phyloP scores from a whole-genome alignment of 2,329 filamentous ascomycete genomes.

The Verticillium tricorpus region DNA sequence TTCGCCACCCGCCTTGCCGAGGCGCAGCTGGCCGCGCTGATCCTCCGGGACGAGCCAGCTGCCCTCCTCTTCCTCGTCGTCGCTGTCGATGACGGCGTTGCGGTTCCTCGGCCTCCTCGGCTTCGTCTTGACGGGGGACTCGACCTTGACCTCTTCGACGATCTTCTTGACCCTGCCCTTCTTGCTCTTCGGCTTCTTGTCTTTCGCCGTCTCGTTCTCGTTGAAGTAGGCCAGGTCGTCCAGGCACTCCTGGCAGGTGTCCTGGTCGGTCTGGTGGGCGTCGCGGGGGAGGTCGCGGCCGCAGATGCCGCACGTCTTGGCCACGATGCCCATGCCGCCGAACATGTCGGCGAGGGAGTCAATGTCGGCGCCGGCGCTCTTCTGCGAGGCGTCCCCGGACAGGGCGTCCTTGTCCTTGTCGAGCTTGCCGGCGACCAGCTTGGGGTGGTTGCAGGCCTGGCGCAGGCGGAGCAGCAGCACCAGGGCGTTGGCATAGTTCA shows the following conservation, averaged over 20 bases:
- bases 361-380: conserved; percentile 58
- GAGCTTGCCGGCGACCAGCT: conserved; percentile 79
- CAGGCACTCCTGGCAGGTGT: conserved; percentile 68
- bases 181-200: conserved; percentile 33
- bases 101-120: conserved; percentile 41
- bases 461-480: conserved; percentile 85
- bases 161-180: conserved; percentile 21
- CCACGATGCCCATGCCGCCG: conserved; percentile 72
- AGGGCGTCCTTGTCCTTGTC: conserved; percentile 85
- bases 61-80: conserved; percentile 65
- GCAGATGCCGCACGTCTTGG: conserved; percentile 80
- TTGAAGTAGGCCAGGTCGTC: conserved; percentile 65
- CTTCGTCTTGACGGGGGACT: conserved; percentile 15
- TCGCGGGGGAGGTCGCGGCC: conserved; percentile 60
- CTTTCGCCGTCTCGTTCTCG: conserved; percentile 36
- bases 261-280: conserved; percentile 32
- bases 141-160: conserved; percentile 6
- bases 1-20: conserved; percentile 77
- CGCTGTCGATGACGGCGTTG: conserved; percentile 60
- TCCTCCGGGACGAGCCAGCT: conserved; percentile 76
- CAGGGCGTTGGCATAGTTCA: conserved; percentile 91
- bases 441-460: conserved; percentile 92
- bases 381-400: conserved; percentile 44
- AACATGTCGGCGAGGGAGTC: conserved; percentile 85
- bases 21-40: conserved; percentile 53